Percentiles rank a stretch among this genome's conserved stretches.
Evolutionary conservation across 495 filamentous ascomycete species (phyloP).

Genomic region (Lasiosphaeria hispida): DNA sequence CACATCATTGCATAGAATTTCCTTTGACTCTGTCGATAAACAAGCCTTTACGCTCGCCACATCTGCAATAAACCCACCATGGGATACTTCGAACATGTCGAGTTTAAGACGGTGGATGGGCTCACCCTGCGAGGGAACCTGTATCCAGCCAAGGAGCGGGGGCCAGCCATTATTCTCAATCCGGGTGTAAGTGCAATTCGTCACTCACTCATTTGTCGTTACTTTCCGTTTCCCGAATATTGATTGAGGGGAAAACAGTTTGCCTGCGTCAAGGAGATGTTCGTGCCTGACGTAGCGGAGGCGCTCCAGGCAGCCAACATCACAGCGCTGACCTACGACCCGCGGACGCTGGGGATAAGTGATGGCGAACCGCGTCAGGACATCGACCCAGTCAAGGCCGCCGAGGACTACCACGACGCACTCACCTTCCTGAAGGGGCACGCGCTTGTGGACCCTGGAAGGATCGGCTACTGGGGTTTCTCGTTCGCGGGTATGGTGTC

Average conservation of each 20-base stretch:
- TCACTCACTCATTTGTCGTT: background rate
- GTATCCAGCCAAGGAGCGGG: background rate
- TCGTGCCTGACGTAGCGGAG: slow-evolving; percentile 4
- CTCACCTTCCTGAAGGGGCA: background rate
- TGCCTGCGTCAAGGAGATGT: slow-evolving; percentile 10
- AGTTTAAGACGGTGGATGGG: slow-evolving; percentile 9
- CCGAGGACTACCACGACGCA: slow-evolving; percentile 2
- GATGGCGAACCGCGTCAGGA: background rate
- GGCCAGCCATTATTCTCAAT: slow-evolving; percentile 5
- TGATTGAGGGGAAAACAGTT: background rate
- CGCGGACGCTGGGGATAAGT: background rate
- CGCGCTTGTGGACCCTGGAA: background rate
- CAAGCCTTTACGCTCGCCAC: too few relatives aligned
- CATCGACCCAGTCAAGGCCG: slow-evolving; percentile 1
- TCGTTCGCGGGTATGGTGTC: slow-evolving; percentile 1
- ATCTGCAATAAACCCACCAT: background rate
- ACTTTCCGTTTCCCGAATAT: background rate
- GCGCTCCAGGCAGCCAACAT: background rate
- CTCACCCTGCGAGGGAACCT: background rate
- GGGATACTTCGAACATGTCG: background rate
- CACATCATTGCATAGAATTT: too few relatives aligned
- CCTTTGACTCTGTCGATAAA: too few relatives aligned
- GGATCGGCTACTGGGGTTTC: slow-evolving; percentile 1
- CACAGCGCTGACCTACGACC: background rate
- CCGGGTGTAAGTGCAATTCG: background rate